phyloP scores from a whole-genome alignment of 2,329 filamentous ascomycete genomes.

The Pseudogymnoascus sp. region DNA sequence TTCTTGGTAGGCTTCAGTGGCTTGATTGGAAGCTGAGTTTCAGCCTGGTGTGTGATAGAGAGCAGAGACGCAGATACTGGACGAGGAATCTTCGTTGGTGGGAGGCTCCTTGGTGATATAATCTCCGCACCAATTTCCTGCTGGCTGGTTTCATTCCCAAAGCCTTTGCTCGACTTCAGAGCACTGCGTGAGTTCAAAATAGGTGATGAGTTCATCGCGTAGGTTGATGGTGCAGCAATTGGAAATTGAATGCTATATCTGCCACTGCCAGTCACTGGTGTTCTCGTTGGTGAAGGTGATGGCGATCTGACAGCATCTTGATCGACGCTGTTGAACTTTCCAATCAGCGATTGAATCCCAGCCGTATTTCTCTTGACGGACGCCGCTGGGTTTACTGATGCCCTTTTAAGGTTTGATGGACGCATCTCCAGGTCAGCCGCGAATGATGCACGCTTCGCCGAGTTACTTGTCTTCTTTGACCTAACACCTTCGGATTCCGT shows the following conservation, averaged over 20 bases:
- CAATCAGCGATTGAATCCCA: neutral
- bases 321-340: neutral
- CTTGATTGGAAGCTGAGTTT: neutral
- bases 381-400: neutral
- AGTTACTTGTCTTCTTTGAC: neutral
- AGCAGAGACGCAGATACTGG: neutral
- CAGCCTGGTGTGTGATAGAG: neutral
- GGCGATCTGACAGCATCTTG: neutral
- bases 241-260: neutral
- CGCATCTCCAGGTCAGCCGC: neutral
- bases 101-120: neutral
- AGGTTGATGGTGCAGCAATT: neutral
- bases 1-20: neutral
- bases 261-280: neutral
- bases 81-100: neutral
- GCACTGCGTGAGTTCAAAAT: neutral
- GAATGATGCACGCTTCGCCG: neutral
- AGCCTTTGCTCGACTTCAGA: neutral
- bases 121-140: neutral
- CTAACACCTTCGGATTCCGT: neutral
- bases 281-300: slow-evolving; percentile 13
- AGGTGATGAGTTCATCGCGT: neutral
- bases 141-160: neutral
- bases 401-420: neutral
- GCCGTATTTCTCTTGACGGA: neutral